Conservation (phyloP, 192 early-diverging fungal genomes). For the Umbelopsis isabellina region DNA sequence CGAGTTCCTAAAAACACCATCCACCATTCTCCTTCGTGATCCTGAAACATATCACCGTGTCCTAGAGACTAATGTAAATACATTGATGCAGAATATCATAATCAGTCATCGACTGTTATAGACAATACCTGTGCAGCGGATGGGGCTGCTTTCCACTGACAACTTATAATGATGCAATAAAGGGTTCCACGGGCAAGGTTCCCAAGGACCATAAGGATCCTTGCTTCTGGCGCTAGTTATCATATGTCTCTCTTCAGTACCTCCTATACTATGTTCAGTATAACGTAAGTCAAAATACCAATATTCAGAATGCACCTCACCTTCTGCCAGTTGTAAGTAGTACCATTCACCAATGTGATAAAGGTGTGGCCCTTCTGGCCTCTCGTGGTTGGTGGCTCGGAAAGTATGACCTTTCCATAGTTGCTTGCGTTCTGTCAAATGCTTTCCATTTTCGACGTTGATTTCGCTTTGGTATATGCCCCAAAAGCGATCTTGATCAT, state of each 20-base stretch:
- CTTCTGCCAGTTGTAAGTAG: slow-evolving; percentile 19
- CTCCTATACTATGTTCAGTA: not conserved
- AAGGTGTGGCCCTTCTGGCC: slow-evolving; percentile 20
- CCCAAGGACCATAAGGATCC: slow-evolving; percentile 24
- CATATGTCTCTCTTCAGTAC: slow-evolving; percentile 28
- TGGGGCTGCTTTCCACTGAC: not conserved
- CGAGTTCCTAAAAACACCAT: slow-evolving; percentile 20
- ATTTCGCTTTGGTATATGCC: slow-evolving; percentile 29
- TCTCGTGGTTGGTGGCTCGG: slow-evolving; percentile 7
- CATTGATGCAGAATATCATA: no score
- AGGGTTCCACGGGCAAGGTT: slow-evolving; percentile 14
- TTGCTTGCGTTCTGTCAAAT: not conserved
- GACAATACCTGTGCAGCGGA: slow-evolving; percentile 4
- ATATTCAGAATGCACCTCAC: not conserved
- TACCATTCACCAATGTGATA: slow-evolving; percentile 10
- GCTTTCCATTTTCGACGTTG: slow-evolving; percentile 23
- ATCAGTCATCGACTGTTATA: no score
- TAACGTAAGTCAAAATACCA: not conserved
- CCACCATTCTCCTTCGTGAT: slow-evolving; percentile 24
- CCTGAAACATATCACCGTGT: slow-evolving; percentile 26
- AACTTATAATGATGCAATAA: not conserved
- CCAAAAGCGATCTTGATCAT: slow-evolving; percentile 5
- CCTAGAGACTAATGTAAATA: not conserved
- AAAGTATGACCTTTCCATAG: slow-evolving; percentile 23
- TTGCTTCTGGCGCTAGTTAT: slow-evolving; percentile 21